Evolutionary conservation across 257 asterid species (phyloP).

Genomic region (Anisodus acutangulus): DNA sequence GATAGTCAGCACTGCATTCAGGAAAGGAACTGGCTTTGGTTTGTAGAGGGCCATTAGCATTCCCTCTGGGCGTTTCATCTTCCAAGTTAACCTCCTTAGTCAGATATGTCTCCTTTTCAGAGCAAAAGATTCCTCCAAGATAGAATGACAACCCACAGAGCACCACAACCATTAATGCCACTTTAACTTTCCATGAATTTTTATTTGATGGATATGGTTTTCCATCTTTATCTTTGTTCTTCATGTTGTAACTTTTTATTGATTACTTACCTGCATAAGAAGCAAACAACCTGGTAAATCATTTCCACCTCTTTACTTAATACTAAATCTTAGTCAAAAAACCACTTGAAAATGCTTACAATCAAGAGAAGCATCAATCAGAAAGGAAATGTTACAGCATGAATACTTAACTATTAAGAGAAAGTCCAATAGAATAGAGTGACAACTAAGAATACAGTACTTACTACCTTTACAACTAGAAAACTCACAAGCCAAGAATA

Average conservation of each 20-base stretch:
- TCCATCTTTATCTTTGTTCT: conserved; percentile 70
- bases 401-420: background rate
- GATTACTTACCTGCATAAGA: conserved; percentile 48
- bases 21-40: conserved; percentile 62
- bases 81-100: conserved; percentile 39
- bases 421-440: background rate
- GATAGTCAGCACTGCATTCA: conserved; percentile 73
- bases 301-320: conserved; percentile 8
- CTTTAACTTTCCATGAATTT: conserved; percentile 60
- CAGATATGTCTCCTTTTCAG: conserved; percentile 56
- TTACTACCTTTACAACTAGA: background rate
- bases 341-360: background rate
- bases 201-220: conserved; percentile 66
- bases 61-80: conserved; percentile 39
- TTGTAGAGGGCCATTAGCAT: conserved; percentile 54
- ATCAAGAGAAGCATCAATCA: background rate
- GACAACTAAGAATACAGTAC: background rate
- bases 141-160: conserved; percentile 96
- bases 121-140: conserved; percentile 88
- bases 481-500: background rate
- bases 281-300: conserved; percentile 25
- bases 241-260: conserved; percentile 55
- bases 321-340: background rate
- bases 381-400: background rate
- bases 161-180: conserved; percentile 66